phyloP scores from a whole-genome alignment of 352 stramenopile genomes.

The Phytophthora megakarya region DNA sequence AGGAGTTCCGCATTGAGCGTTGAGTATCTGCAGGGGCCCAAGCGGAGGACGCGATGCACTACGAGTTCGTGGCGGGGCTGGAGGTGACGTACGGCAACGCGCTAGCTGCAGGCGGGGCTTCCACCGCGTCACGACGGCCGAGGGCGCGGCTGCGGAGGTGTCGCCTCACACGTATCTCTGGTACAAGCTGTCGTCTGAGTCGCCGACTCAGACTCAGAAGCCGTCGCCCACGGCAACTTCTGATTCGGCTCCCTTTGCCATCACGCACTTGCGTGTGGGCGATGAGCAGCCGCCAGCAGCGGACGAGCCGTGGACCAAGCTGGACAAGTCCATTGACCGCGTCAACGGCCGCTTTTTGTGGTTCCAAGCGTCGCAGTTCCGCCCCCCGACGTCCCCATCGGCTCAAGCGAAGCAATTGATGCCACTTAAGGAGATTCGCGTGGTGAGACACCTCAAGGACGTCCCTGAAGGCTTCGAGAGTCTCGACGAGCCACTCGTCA shows the following conservation, averaged over 20 bases:
- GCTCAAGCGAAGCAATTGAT: conserved; percentile 24
- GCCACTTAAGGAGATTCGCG: conserved; percentile 83
- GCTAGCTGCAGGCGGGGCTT: conserved; percentile 79
- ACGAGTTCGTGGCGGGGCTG: conserved; percentile 68
- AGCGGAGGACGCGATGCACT: conserved; percentile 50
- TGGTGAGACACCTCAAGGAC: conserved; percentile 69
- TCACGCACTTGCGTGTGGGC: conserved; percentile 66
- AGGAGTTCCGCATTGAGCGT: conserved; percentile 6
- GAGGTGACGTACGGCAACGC: conserved; percentile 90
- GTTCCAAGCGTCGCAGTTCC: conserved; percentile 50
- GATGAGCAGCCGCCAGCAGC: conserved; percentile 28
- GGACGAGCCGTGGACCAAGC: conserved; percentile 46
- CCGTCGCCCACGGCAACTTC: not conserved
- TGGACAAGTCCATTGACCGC: conserved; percentile 82
- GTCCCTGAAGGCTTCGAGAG: conserved; percentile 71
- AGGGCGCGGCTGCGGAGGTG: conserved; percentile 78
- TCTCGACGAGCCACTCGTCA: conserved; percentile 56
- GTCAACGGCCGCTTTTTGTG: conserved; percentile 65
- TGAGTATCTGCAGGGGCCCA: not conserved
- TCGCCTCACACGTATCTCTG: conserved; percentile 84
- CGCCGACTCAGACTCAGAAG: conserved; percentile 12
- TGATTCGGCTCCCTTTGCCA: conserved; percentile 24
- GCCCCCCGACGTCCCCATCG: conserved; percentile 18
- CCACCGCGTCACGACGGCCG: conserved; percentile 80
- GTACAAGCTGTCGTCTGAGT: conserved; percentile 60